Conservation (phyloP, 192 early-diverging fungal species). For the Diversispora eburnea region DNA sequence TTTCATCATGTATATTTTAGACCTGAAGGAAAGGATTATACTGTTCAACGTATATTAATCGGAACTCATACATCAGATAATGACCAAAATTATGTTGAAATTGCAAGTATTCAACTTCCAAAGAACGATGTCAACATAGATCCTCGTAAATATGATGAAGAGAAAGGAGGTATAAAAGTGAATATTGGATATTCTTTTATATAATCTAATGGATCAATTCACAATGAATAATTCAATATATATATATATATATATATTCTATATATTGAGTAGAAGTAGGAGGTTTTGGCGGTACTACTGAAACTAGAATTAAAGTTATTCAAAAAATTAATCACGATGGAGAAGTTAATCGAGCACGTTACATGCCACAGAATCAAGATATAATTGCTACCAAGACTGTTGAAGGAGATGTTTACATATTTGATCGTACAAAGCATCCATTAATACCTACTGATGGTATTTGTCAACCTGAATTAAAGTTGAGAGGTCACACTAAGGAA, state of each 20-base stretch:
- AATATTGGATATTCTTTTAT: neutral
- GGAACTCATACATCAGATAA: constrained; percentile 97
- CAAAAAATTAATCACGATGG: constrained; percentile 97
- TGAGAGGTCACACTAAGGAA: constrained; percentile 88
- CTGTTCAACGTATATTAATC: constrained; percentile 81
- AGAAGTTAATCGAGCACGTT: constrained; percentile 97
- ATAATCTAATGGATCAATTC: neutral
- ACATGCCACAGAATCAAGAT: constrained; percentile 94
- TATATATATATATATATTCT: neutral
- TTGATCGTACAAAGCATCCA: constrained; percentile 90
- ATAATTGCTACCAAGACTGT: constrained; percentile 94
- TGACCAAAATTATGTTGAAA: constrained; percentile 96
- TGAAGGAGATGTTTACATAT: constrained; percentile 91
- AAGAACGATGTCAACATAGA: constrained; percentile 59
- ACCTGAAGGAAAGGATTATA: constrained; percentile 88
- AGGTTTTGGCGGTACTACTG: constrained; percentile 65
- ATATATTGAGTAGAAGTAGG: constrained; percentile 57
- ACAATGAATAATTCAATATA: too few species aligned
- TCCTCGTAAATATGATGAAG: constrained; percentile 63
- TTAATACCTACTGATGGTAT: constrained; percentile 72
- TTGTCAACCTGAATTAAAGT: constrained; percentile 82
- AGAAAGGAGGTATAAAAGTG: constrained; percentile 57
- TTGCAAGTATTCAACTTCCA: constrained; percentile 87
- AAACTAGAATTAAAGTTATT: constrained; percentile 70
- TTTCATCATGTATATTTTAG: constrained; percentile 40